Evolutionary conservation across 257 asterid genomes (phyloP), one percentile per base, ranked within the genome.

Genomic region (Jacaranda copaia): DNA sequence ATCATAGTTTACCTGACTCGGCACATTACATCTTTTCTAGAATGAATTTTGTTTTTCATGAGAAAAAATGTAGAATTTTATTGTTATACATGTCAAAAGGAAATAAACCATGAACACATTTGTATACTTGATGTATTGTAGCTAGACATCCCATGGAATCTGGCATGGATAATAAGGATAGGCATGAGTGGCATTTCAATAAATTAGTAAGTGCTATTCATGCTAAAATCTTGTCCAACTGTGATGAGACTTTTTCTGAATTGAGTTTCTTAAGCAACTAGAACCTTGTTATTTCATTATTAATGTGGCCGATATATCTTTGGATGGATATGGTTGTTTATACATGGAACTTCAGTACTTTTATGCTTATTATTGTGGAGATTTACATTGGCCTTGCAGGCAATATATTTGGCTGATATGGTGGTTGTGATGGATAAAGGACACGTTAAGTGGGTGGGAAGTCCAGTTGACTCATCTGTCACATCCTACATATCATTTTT

Each of bases 361-460:
- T 9, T 42, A 16, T 10, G 59, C 46, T 25, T 43, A 49, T 57
- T 56, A 45, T 48, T 48, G 6, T 67, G 32, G 49, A 19, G 59
- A 40, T 43, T 10, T 56, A 60, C 15, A 68, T 51, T 12, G 36
- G 35, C 52, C 40, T 66, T 70, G 83, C 91, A 95, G 99, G 97
- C 99, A 78, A 89, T 95, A 83, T 72, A 83, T 79, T 56, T 85
- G 77, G 93, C 98, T 65, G 96, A 93, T 78, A 77, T 87, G 83
- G 92, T 95, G 43, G 87, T 93, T 60, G 89, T 91, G 84, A 88
- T 95, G 97, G 98, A 93, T 75, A 91, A 89, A 79, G 99, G 99
- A 66, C 87, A 32, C 32, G 85, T 93, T 77, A 89, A 88, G 70
- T 95, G 94, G 91, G 84, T 84, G 73, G 99, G 99, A 81, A 86